Evolutionary conservation across 306 rosid genomes (phyloP).

Genomic region (Nissolia schottii): DNA sequence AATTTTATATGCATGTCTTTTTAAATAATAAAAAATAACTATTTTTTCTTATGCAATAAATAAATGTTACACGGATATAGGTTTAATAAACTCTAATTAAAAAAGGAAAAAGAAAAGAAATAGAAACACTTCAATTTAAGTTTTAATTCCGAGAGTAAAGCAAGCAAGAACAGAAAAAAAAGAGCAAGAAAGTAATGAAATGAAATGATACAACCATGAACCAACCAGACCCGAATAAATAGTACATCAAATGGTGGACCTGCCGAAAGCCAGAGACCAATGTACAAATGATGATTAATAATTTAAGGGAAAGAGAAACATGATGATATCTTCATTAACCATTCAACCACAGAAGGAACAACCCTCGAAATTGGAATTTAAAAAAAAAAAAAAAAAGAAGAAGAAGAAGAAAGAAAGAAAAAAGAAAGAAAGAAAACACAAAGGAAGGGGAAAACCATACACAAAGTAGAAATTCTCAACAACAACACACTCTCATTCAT

Average conservation of each 20-base stretch:
- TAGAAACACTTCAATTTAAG: too few relatives aligned
- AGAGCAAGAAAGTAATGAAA: background rate
- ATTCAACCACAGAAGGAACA: conserved; percentile 20
- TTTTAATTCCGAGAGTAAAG: background rate
- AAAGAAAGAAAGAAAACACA: background rate
- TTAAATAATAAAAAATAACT: too few relatives aligned
- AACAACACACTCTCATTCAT: background rate
- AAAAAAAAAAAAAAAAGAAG: background rate
- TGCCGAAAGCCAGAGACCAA: background rate
- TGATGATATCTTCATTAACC: conserved; percentile 21
- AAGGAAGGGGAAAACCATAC: conserved; percentile 2
- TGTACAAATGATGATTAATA: conserved; percentile 4
- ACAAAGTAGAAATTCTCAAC: background rate
- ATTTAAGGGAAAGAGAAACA: conserved; percentile 2
- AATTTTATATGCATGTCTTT: too few relatives aligned
- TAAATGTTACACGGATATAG: too few relatives aligned
- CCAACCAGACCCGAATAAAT: background rate
- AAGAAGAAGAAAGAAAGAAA: background rate
- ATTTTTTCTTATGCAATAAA: too few relatives aligned
- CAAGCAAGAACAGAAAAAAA: background rate
- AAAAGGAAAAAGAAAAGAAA: too few relatives aligned
- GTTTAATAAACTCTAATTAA: too few relatives aligned
- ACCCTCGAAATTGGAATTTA: background rate
- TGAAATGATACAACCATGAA: background rate
- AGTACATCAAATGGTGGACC: conserved; percentile 19